Evolutionary conservation across 164 flowering plant genomes (phyloP).

Genomic region (Vitis rotundifolia): DNA sequence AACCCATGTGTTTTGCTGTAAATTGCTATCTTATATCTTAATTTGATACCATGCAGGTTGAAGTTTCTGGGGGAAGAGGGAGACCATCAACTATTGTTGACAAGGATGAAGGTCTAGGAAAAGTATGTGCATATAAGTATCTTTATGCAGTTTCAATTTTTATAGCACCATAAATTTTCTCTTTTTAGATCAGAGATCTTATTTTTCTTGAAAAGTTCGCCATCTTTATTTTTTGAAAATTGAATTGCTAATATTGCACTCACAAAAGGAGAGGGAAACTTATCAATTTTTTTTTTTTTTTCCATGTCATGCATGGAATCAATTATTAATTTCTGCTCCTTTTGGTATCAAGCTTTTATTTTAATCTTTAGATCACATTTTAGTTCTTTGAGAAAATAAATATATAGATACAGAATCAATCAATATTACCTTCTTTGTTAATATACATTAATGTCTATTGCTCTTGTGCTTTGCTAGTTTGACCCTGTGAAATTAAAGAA

Average conservation of each 20-base stretch:
- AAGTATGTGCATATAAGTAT: slow-evolving; percentile 29
- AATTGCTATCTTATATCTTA: not conserved
- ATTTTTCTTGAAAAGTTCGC: too few relatives aligned
- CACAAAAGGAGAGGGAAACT: too few relatives aligned
- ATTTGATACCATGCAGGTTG: slow-evolving; percentile 41
- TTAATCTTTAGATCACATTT: not conserved
- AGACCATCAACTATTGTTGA: slow-evolving; percentile 52
- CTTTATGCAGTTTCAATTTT: too few relatives aligned
- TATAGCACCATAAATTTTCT: too few relatives aligned
- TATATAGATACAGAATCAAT: not conserved
- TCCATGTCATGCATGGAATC: not conserved
- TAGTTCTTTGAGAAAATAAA: not conserved
- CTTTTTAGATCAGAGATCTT: too few relatives aligned
- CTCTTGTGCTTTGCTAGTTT: slow-evolving; percentile 48
- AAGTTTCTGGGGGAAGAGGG: slow-evolving; percentile 73
- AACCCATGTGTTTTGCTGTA: not conserved
- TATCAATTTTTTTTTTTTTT: not conserved
- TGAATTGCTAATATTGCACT: not conserved
- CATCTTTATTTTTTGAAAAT: not conserved
- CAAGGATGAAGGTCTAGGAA: slow-evolving; percentile 64
- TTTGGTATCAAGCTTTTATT: not conserved
- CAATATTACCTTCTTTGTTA: not conserved
- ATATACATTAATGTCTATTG: not conserved
- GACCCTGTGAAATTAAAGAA: slow-evolving; percentile 84
- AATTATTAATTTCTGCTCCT: not conserved